Base-by-base conservation (phyloP, 306 rosid genomes). In the Vicia faba region DNA sequence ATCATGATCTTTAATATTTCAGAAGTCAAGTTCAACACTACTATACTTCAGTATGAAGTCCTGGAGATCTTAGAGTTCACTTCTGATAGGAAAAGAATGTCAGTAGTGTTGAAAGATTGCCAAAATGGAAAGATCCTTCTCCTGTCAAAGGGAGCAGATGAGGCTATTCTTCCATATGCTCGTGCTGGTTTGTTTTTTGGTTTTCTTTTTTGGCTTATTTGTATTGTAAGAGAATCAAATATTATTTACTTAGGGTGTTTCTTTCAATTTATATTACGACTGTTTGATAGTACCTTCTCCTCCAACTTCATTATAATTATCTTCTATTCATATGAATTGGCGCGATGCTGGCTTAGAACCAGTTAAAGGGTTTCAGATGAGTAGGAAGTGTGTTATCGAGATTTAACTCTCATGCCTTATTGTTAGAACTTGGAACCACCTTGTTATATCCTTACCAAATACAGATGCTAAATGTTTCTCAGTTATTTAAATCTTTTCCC, bases 41-140 rank as follows among this genome's bases (percentile, higher is more conserved):
- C 85, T 38, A 80, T 80, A 66, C 74, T 88, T 71, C 86, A 73
- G 65, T 88, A 86, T 80, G 99, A 93, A 77, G 86, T 89, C 62
- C 76, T 93, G 84, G 99, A 93, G 64, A 90, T 75, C 83, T 84
- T 93, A 60, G 99, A 93, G 82, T 93, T 93, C 71, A 93, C 97
- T 51, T 93, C 97, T 69, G 99, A 93, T 68, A 85, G 99, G 83
- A 93, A 93, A 88, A 87, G 96, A 79, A 93, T 93, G 99, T 93
- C 99, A 46, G 76, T 90, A 39, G 96, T 93, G 58, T 77, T 93
- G 64, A 86, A 68, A 83, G 96, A 93, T 85, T 85, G 87, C 82
- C 86, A 86, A 80, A 93, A 81, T 75, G 99, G 91, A 51, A 88
- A 83, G 83, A 88, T 93, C 70, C 76, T 90, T 46, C 97, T 93